These are phyloP conservation scores for Debaryomyces tyrocola DNA, from an alignment of 805 yeast species.

Conservation along the genomic window DNA sequence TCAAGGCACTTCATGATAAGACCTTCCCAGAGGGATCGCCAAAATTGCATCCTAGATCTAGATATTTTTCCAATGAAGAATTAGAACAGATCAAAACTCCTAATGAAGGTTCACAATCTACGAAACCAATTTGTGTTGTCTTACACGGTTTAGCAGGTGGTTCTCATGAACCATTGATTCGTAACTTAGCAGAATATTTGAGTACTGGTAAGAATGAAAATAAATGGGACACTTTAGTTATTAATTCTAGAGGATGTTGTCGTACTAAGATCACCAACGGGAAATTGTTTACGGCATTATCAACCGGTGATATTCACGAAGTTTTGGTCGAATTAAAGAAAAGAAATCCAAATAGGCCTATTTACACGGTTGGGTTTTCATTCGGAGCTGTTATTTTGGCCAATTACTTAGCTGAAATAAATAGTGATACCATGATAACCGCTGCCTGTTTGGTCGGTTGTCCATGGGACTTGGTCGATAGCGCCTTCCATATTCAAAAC, in stretches of 20 bases:
- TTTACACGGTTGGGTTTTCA: constrained; percentile 75
- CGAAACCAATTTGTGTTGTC: constrained; percentile 60
- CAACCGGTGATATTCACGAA: constrained; percentile 68
- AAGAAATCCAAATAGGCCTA: constrained; percentile 59
- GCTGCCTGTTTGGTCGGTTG: constrained; percentile 60
- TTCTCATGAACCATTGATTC: constrained; percentile 74
- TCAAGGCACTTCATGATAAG: constrained; percentile 21
- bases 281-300: constrained; percentile 64
- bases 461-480: constrained; percentile 72
- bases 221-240: constrained; percentile 62
- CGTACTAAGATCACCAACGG: constrained; percentile 68
- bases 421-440: constrained; percentile 27
- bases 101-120: constrained; percentile 14
- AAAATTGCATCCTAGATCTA: constrained; percentile 49
- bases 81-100: constrained; percentile 19
- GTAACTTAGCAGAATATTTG: constrained; percentile 52
- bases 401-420: constrained; percentile 71
- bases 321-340: constrained; percentile 50
- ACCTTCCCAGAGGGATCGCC: constrained; percentile 37
- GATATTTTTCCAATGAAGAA: constrained; percentile 53
- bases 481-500: constrained; percentile 43
- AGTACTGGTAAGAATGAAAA: constrained; percentile 27
- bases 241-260: constrained; percentile 78
- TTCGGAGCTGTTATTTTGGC: constrained; percentile 73
- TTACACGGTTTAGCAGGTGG: constrained; percentile 86